phyloP scores from a whole-genome alignment of 1,139 yeast genomes.

The Nakaseomyces bracarensis region DNA sequence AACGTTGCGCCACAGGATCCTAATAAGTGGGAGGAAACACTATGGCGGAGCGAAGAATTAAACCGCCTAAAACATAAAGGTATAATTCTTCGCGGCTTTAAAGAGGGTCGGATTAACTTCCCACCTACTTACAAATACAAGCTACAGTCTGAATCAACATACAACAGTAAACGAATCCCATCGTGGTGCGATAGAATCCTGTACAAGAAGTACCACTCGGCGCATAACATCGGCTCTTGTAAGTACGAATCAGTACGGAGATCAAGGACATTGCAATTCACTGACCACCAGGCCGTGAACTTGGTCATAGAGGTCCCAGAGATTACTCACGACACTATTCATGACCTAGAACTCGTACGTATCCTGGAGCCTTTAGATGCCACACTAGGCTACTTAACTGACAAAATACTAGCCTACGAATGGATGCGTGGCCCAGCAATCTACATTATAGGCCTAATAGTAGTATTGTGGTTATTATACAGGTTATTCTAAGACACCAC shows the following conservation, averaged over 20 bases:
- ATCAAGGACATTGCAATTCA: constrained; percentile 18
- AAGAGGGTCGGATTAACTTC: constrained; percentile 54
- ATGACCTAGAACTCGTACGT: constrained; percentile 5
- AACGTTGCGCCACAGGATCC: constrained; percentile 9
- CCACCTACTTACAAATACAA: constrained; percentile 70
- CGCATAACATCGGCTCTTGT: constrained; percentile 7
- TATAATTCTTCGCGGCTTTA: constrained; percentile 50
- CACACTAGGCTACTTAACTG: constrained; percentile 2
- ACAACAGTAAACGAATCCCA: constrained; percentile 55
- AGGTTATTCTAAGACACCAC: not conserved
- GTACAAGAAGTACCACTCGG: constrained; percentile 40
- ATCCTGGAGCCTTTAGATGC: constrained; percentile 3
- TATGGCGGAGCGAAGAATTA: constrained; percentile 50
- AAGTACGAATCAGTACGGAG: constrained; percentile 26
- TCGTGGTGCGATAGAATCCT: constrained; percentile 88
- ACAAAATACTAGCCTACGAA: constrained; percentile 2
- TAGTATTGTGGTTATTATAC: not conserved
- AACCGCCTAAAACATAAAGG: constrained; percentile 38
- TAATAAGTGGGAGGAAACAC: constrained; percentile 14
- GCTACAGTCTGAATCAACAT: constrained; percentile 33
- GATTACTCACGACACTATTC: constrained; percentile 3
- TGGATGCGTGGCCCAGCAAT: constrained; percentile 4
- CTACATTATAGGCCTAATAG: not conserved
- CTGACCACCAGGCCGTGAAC: constrained; percentile 35
- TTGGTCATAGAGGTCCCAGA: constrained; percentile 22